Percentiles rank a stretch among this genome's conserved stretches.
Conservation (phyloP, 768 basidiomycete species). For the Sarcodon sp. region DNA sequence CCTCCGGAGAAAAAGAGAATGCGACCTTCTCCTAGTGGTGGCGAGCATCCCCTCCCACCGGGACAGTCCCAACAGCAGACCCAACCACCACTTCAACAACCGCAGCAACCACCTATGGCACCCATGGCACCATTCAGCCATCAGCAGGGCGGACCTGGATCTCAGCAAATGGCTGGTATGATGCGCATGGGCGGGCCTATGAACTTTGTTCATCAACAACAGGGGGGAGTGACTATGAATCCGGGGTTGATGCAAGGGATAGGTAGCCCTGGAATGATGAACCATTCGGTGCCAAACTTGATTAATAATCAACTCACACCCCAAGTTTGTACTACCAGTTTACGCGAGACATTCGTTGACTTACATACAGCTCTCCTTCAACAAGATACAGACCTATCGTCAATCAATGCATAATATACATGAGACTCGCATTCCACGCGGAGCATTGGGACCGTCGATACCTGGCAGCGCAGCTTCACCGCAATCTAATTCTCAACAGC, state of each 20-base stretch:
- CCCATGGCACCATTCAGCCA: slow-evolving; percentile 23
- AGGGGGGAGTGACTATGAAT: slow-evolving; percentile 12
- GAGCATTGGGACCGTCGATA: slow-evolving; percentile 10
- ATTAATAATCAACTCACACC: slow-evolving; percentile 24
- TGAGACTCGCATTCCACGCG: slow-evolving; percentile 15
- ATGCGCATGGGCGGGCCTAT: slow-evolving; percentile 18
- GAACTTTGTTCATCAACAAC: slow-evolving; percentile 17
- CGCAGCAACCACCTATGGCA: slow-evolving; percentile 25
- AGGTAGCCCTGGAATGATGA: slow-evolving; percentile 26
- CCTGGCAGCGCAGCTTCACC: slow-evolving; percentile 30
- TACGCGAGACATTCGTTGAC: not conserved
- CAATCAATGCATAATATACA: slow-evolving; percentile 23
- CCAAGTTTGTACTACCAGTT: slow-evolving; percentile 4
- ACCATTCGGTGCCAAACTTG: slow-evolving; percentile 18
- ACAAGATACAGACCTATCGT: slow-evolving; percentile 13
- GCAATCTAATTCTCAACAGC: not conserved
- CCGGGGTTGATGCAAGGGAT: slow-evolving; percentile 15
- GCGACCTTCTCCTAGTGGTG: slow-evolving; percentile 18
- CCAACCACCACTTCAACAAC: slow-evolving; percentile 7
- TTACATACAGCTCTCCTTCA: not conserved
- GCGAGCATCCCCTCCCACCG: slow-evolving; percentile 13
- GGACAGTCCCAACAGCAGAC: slow-evolving; percentile 15
- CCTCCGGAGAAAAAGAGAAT: slow-evolving; percentile 19
- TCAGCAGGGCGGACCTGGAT: slow-evolving; percentile 17
- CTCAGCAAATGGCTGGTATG: slow-evolving; percentile 24